Evolutionary conservation across 2,329 filamentous ascomycete genomes (phyloP), one percentile per base, ranked within the genome.

Genomic region (Aspergillus arachidicola): DNA sequence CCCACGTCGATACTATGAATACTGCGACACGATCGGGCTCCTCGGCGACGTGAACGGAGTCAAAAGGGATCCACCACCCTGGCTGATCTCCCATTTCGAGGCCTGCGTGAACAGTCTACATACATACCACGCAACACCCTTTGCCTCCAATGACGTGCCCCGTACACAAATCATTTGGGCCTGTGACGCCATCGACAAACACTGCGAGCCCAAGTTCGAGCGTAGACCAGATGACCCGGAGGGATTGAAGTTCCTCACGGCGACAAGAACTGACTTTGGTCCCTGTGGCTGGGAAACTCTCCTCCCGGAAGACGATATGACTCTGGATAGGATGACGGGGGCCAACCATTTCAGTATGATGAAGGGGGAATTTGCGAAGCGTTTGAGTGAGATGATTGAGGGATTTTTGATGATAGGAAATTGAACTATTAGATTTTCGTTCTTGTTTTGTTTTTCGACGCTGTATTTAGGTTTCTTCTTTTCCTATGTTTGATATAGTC

Each of bases 161-260:
- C 51, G 51, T 7, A 38, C 51, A 19, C 51, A 55, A 12, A 55
- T 55, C 1, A 55, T 55, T 11, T 55, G 51, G 51, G 51, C 51
- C 32, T 55, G 51, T 3, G 51, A 55, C 11, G 30, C 51, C 1
- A 55, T 55, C 11, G 51, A 55, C 51, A 87, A 90, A 69, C 80
- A 86, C 0, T 87, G 87, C 1, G 86, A 83, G 68, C 87, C 87
- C 1, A 58, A 58, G 38, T 59, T 45, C 6, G 77, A 55, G 11
- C 32, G 34, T 86, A 62, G 85, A 84, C 30, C 56, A 1, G 63
- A 68, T 6, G 66, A 68, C 43, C 60, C 64, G 12, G 55, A 63
- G 21, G 64, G 62, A 32, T 65, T 68, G 62, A 65, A 63, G 30
- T 63, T 64, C 48, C 55, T 66, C 14, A 59, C 56, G 4, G 63